Percentiles rank a stretch among this genome's conserved stretches.
phyloP scores from a whole-genome alignment of 2,329 filamentous ascomycete genomes.

The Cadophora luteo-olivacea region DNA sequence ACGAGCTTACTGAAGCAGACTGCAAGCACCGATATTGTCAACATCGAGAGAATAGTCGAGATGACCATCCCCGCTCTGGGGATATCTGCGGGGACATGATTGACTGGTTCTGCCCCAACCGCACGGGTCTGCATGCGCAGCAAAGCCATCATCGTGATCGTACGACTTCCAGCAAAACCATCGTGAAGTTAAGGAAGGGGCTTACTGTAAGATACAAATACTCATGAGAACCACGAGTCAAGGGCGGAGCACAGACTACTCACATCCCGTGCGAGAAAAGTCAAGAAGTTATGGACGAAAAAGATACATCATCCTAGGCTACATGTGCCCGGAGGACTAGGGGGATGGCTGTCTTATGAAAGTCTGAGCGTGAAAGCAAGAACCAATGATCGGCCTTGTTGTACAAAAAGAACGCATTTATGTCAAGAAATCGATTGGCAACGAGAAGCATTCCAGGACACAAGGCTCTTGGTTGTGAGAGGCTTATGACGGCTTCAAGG shows the following conservation, averaged over 20 bases:
- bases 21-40: slow-evolving; percentile 29
- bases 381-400: neutral
- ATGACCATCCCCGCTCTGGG: slow-evolving; percentile 43
- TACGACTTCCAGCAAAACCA: slow-evolving; percentile 9
- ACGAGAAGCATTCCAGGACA: neutral
- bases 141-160: slow-evolving; percentile 19
- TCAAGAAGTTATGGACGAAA: neutral
- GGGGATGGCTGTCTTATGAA: neutral
- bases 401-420: slow-evolving; percentile 2
- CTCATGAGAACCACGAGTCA: slow-evolving; percentile 5
- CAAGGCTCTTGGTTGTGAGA: neutral
- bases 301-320: neutral
- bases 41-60: slow-evolving; percentile 26
- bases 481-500: neutral
- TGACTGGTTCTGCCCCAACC: slow-evolving; percentile 9
- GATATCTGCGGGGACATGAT: slow-evolving; percentile 40
- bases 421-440: neutral
- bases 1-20: slow-evolving; percentile 31
- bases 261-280: neutral
- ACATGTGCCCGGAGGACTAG: neutral
- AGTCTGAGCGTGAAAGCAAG: neutral
- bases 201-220: slow-evolving; percentile 11
- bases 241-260: slow-evolving; percentile 3
- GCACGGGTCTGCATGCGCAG: neutral
- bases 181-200: neutral